phyloP scores from a whole-genome alignment of 225 moss, liverwort and hornwort species.

The Straminergon stramineum region DNA sequence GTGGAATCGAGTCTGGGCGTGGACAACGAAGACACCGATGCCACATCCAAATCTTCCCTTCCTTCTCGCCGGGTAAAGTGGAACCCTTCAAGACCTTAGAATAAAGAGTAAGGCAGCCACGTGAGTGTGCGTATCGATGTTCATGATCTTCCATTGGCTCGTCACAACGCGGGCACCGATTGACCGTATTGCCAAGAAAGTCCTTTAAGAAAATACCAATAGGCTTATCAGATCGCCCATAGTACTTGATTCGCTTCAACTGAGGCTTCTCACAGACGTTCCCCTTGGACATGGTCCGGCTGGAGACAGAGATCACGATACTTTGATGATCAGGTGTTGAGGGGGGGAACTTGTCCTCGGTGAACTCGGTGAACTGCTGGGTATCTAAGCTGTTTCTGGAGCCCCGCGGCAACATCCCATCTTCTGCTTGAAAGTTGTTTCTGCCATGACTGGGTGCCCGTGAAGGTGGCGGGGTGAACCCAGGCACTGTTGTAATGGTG shows the following conservation, averaged over 20 bases:
- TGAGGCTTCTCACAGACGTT: conserved; percentile 53
- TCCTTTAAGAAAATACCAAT: conserved; percentile 73
- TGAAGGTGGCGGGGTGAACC: conserved; percentile 23
- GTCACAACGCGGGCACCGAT: conserved; percentile 54
- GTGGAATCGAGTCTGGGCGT: conserved; percentile 41
- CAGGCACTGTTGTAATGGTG: conserved; percentile 38
- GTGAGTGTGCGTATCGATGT: conserved; percentile 61
- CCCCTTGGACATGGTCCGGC: conserved; percentile 65
- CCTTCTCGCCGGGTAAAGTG: conserved; percentile 57
- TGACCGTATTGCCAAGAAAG: conserved; percentile 44
- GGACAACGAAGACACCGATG: conserved; percentile 91
- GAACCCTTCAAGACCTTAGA: conserved; percentile 33
- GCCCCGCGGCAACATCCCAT: conserved; percentile 10
- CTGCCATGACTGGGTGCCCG: conserved; percentile 12
- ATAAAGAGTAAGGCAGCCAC: conserved; percentile 84
- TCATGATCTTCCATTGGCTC: conserved; percentile 71
- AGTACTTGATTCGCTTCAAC: conserved; percentile 69
- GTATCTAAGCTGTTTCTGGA: background rate
- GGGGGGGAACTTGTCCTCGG: conserved; percentile 53
- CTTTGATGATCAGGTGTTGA: conserved; percentile 63
- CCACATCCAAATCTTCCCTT: conserved; percentile 99
- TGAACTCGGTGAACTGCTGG: conserved; percentile 20
- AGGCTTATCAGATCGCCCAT: conserved; percentile 57
- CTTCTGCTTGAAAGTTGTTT: conserved; percentile 15
- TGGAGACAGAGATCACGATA: conserved; percentile 65